Percentiles rank a stretch among this genome's conserved stretches.
These are phyloP conservation scores for Sungouiella thailandica DNA, from an alignment of 805 yeast species.

Conservation along the genomic window DNA sequence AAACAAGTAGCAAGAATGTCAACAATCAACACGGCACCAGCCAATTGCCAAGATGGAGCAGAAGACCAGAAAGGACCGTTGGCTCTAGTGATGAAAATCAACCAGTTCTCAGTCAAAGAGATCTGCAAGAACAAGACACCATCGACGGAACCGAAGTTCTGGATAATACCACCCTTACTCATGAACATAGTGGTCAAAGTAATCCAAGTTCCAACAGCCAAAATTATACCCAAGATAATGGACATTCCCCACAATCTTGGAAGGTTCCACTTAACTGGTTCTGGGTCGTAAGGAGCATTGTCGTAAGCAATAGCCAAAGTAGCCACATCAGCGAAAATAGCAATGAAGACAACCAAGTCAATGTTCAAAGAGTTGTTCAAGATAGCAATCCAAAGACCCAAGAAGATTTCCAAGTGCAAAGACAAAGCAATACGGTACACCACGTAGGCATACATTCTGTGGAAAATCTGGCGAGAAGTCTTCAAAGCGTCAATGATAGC, in stretches of 20 bases:
- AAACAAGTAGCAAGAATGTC: constrained; percentile 90
- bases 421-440: constrained; percentile 97
- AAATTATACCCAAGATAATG: constrained; percentile 73
- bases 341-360: constrained; percentile 92
- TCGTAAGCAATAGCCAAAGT: constrained; percentile 96
- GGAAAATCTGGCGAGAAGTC: constrained; percentile 94
- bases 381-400: constrained; percentile 96
- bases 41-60: constrained; percentile 90
- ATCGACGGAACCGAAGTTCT: constrained; percentile 91
- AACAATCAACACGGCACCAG: constrained; percentile 89
- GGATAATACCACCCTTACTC: constrained; percentile 89
- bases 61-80: constrained; percentile 99
- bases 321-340: constrained; percentile 96
- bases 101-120: constrained; percentile 95
- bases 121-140: constrained; percentile 93
- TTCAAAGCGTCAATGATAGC: constrained; percentile 89
- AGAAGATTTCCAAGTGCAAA: constrained; percentile 88
- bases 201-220: constrained; percentile 93
- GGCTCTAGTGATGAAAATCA: constrained; percentile 94
- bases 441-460: constrained; percentile 97
- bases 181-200: constrained; percentile 91
- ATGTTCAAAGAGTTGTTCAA: constrained; percentile 81
- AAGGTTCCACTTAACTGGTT: constrained; percentile 94
- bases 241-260: constrained; percentile 98
- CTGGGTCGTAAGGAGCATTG: constrained; percentile 91